Percentiles rank a stretch among this genome's conserved stretches.
Conservation (phyloP, 2,329 filamentous ascomycete species). For the Fusarium setosum region DNA sequence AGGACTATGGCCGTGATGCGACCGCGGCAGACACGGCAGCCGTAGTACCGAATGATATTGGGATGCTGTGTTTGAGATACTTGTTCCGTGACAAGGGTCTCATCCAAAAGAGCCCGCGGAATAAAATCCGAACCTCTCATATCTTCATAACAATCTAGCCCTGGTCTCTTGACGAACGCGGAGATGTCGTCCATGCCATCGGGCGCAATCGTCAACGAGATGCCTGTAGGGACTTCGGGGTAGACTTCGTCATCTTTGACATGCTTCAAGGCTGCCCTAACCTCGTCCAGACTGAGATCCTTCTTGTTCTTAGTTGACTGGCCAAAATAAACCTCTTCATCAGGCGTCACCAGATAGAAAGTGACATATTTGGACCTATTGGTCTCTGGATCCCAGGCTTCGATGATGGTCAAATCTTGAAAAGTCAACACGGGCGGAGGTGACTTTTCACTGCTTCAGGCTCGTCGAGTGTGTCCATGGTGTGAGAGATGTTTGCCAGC, state of each 20-base stretch:
- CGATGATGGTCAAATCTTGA: conserved; percentile 12
- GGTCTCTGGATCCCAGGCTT: conserved; percentile 7
- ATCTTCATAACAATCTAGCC: conserved; percentile 2
- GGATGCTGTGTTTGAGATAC: conserved; percentile 12
- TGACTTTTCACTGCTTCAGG: too few relatives aligned
- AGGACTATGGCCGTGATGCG: conserved; percentile 16
- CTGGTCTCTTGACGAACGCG: conserved; percentile 11
- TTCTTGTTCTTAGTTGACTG: conserved; percentile 17
- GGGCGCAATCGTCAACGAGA: conserved; percentile 4
- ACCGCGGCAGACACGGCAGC: conserved; percentile 8
- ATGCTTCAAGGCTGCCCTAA: not conserved
- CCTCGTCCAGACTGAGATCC: conserved; percentile 10
- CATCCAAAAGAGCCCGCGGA: not conserved
- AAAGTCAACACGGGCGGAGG: too few relatives aligned
- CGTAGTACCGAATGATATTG: conserved; percentile 12
- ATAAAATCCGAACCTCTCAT: conserved; percentile 4
- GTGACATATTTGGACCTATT: conserved; percentile 14
- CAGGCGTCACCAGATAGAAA: conserved; percentile 10
- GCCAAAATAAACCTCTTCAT: conserved; percentile 21
- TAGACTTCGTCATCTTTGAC: conserved; percentile 12
- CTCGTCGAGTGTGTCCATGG: too few relatives aligned
- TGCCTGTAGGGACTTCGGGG: not conserved
- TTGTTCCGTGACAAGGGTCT: conserved; percentile 11
- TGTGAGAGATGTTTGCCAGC: too few relatives aligned
- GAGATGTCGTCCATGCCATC: conserved; percentile 1